Percentiles rank a stretch among this genome's conserved stretches.
phyloP scores from a whole-genome alignment of 2,329 filamentous ascomycete species.

The Beauveria varroae region DNA sequence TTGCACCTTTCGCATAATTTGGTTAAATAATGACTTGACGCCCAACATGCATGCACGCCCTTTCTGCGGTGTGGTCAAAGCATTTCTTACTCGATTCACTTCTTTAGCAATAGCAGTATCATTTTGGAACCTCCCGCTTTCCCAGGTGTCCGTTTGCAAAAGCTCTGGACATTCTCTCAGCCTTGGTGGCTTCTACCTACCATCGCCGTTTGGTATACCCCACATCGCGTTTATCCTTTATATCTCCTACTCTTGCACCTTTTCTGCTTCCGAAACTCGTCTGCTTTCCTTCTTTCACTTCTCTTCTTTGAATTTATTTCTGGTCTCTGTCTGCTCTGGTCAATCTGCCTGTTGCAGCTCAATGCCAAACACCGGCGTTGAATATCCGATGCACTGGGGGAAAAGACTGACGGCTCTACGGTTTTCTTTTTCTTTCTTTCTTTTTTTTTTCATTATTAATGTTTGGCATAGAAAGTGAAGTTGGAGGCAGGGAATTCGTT shows the following conservation, averaged over 20 bases:
- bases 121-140: not conserved
- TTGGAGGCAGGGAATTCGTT: not conserved
- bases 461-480: conserved; percentile 10
- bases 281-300: not conserved
- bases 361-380: not conserved
- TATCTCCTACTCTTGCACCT: not conserved
- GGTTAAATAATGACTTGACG: conserved; percentile 4
- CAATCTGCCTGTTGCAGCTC: not conserved
- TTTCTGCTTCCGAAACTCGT: not conserved
- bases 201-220: conserved; percentile 21
- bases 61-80: not conserved
- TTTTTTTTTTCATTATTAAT: conserved; percentile 8
- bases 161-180: not conserved
- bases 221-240: conserved; percentile 12
- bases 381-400: not conserved
- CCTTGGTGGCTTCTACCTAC: not conserved
- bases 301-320: not conserved
- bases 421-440: conserved; percentile 3
- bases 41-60: not conserved
- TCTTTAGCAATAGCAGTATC: not conserved
- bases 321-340: not conserved
- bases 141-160: not conserved
- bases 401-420: not conserved
- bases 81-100: conserved; percentile 1
- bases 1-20: not conserved